phyloP scores from a whole-genome alignment of 768 basidiomycete species.

The Leccinum boreale region DNA sequence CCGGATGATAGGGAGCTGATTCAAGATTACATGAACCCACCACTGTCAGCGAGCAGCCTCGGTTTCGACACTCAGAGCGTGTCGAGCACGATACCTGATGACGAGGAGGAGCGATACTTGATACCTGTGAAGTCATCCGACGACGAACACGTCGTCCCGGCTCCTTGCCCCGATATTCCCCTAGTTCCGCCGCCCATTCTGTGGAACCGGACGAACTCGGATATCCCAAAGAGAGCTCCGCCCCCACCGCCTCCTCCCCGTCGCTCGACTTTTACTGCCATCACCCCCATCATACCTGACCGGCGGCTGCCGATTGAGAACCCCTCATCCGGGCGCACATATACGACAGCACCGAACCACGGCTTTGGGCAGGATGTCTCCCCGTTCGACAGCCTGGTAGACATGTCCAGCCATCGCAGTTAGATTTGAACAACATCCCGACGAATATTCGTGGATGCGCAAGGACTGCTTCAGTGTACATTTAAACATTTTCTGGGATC shows the following conservation, averaged over 20 bases:
- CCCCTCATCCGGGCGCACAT: slow-evolving; percentile 17
- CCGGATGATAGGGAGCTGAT: slow-evolving; percentile 25
- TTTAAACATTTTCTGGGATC: background rate
- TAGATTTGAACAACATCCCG: slow-evolving; percentile 64
- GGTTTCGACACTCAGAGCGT: slow-evolving; percentile 38
- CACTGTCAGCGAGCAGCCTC: slow-evolving; percentile 20
- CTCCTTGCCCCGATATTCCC: slow-evolving; percentile 14
- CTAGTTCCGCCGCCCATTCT: slow-evolving; percentile 16
- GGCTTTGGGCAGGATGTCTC: slow-evolving; percentile 43
- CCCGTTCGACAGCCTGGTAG: slow-evolving; percentile 63
- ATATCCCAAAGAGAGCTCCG: slow-evolving; percentile 39
- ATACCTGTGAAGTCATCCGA: slow-evolving; percentile 28
- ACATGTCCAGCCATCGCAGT: slow-evolving; percentile 44
- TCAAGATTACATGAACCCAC: slow-evolving; percentile 20
- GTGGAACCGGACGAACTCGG: slow-evolving; percentile 24
- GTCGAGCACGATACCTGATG: slow-evolving; percentile 40
- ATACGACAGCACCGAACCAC: slow-evolving; percentile 30
- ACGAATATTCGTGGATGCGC: slow-evolving; percentile 63
- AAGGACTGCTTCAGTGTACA: slow-evolving; percentile 64
- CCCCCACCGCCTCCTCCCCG: slow-evolving; percentile 71
- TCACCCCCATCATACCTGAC: slow-evolving; percentile 48
- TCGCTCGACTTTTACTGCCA: slow-evolving; percentile 33
- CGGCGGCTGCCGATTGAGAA: slow-evolving; percentile 26
- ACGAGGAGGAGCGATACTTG: slow-evolving; percentile 41
- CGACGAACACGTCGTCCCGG: slow-evolving; percentile 22